Base-by-base conservation (phyloP, 306 rosid genomes). In the Vigna unguiculata region DNA sequence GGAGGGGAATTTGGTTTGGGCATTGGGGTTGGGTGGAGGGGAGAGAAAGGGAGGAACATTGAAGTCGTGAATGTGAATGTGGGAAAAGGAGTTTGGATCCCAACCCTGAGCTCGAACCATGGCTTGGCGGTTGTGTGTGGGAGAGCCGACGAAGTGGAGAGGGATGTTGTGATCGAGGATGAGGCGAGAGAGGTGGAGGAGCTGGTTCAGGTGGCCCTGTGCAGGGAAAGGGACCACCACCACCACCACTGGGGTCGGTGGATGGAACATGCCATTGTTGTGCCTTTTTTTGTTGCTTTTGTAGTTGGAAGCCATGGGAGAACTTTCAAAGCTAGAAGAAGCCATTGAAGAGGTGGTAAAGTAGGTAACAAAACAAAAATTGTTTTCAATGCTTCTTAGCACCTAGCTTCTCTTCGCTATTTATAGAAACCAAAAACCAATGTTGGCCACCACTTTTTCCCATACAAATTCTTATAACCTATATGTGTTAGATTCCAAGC, bases 191-290 rank as follows among this genome's bases (percentile, higher is more conserved):
- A 90, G 89, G 78, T 93, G 93, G 60, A 93, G 91, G 30, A 93
- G 93, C 40, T 91, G 98, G 85, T 93, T 93, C 40, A 93, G 90
- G 79, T 93, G 98, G 34, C 96, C 96, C 70, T 92, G 97, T 7
- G 93, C 91, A 0, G 93, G 91, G 63, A 92, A 76, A 2, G 97
- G 97, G 3, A 90, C 90, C 77, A 90, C 63, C 17, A 92, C 89
- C 7, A 83, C 84, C 13, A 66, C 85, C 9, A 90, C 90, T 70
- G 81, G 79, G 30, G 43, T 25, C 51, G 41, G 66, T 67, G 47
- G 75, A 36, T 71, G 77, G 11, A 69, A 71, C 13, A 72, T 20
- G 67, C 53, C 32, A 11, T 79, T 40, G 51, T 10, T 15, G 30
- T 84, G 76, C 34, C n/a, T 22, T 61, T 78, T 62, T 45, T 61